phyloP scores from a whole-genome alignment of 129 eudicot species.

The Escallonia rubra region DNA sequence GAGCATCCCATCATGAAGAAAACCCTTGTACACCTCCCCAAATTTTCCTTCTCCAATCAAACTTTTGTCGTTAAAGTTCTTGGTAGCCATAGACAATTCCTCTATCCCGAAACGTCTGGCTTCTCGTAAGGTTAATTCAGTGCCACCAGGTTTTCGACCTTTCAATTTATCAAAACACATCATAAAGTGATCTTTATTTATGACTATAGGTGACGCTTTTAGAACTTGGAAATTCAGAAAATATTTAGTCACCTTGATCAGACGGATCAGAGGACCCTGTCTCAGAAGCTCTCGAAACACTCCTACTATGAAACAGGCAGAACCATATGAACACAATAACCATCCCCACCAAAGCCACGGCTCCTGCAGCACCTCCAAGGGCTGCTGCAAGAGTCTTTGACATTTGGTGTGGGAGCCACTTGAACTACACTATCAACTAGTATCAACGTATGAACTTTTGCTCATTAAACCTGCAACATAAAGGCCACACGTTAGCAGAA shows the following conservation, averaged over 20 bases:
- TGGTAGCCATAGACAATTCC: constrained; percentile 67
- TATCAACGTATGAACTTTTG: constrained; percentile 6
- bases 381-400: constrained; percentile 93
- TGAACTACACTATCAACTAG: constrained; percentile 30
- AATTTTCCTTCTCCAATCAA: constrained; percentile 95
- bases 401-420: constrained; percentile 61
- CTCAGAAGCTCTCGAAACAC: constrained; percentile 73
- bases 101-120: constrained; percentile 65
- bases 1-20: constrained; percentile 89
- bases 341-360: constrained; percentile 68
- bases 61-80: constrained; percentile 61
- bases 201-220: background rate
- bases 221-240: background rate
- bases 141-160: constrained; percentile 57
- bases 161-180: constrained; percentile 9
- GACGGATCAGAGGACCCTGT: constrained; percentile 90
- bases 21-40: constrained; percentile 90
- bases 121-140: constrained; percentile 60
- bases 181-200: background rate
- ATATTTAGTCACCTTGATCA: constrained; percentile 45
- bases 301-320: constrained; percentile 52
- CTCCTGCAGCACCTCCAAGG: constrained; percentile 98
- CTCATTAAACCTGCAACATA: constrained; percentile 30
- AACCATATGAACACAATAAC: constrained; percentile 58
- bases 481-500: background rate